Evolutionary conservation across 1,139 yeast species (phyloP).

Genomic region (Blastobotrys elegans): DNA sequence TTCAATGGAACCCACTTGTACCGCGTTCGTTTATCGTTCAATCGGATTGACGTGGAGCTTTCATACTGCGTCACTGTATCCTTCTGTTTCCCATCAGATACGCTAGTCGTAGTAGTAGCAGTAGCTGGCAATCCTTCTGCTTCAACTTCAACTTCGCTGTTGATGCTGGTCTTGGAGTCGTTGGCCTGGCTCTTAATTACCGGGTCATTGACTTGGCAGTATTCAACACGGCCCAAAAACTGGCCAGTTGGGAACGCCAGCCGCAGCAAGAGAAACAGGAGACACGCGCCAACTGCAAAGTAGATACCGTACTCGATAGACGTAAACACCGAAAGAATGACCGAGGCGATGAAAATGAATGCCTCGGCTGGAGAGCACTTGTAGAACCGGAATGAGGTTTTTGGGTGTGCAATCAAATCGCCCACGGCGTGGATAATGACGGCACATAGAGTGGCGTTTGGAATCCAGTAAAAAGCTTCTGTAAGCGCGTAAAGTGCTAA

Average conservation of each 20-base stretch:
- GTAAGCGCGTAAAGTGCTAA: slow-evolving; percentile 83
- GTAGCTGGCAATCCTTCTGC: slow-evolving; percentile 5
- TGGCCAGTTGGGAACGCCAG: slow-evolving; percentile 77
- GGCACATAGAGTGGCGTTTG: slow-evolving; percentile 82
- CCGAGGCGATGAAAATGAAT: slow-evolving; percentile 70
- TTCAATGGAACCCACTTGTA: slow-evolving; percentile 70
- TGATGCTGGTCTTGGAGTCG: neutral
- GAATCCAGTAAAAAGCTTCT: slow-evolving; percentile 78
- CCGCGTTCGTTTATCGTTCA: slow-evolving; percentile 13
- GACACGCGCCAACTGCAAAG: slow-evolving; percentile 82
- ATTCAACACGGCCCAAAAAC: slow-evolving; percentile 67
- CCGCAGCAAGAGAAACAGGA: slow-evolving; percentile 66
- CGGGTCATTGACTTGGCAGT: slow-evolving; percentile 43
- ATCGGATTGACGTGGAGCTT: slow-evolving; percentile 4
- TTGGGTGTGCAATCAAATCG: slow-evolving; percentile 73
- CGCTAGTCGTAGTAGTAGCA: neutral
- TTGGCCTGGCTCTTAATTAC: slow-evolving; percentile 35
- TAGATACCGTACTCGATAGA: slow-evolving; percentile 86
- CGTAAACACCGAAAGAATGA: slow-evolving; percentile 73
- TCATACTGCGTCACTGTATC: neutral
- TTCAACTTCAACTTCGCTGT: neutral
- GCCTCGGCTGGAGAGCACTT: slow-evolving; percentile 70
- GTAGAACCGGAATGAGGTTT: slow-evolving; percentile 71
- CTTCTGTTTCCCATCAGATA: slow-evolving; percentile 1
- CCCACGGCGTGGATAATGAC: slow-evolving; percentile 94